Conservation (phyloP, 306 rosid genomes). For the Dryas octopetala region DNA sequence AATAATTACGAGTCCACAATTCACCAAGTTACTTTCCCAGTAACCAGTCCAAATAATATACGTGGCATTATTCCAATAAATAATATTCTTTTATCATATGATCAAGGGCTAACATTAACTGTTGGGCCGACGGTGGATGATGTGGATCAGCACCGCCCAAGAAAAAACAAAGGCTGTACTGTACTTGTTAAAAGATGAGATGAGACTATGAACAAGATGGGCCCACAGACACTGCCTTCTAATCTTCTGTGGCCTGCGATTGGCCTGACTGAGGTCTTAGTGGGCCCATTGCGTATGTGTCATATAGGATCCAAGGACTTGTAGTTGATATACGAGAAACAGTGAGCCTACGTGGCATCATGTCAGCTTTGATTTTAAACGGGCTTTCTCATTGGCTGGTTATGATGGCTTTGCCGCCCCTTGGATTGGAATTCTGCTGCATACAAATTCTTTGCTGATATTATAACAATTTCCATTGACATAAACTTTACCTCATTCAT, state of each 20-base stretch:
- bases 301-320: background rate
- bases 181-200: background rate
- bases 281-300: background rate
- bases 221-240: conserved; percentile 3
- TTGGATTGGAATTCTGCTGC: background rate
- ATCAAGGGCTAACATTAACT: conserved; percentile 2
- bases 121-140: background rate
- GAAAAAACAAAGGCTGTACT: background rate
- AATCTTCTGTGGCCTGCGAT: background rate
- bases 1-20: too few species aligned
- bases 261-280: background rate
- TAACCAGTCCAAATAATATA: too few species aligned
- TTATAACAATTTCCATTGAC: background rate
- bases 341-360: conserved; percentile 18
- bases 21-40: too few species aligned
- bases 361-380: conserved; percentile 8
- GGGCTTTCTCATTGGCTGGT: conserved; percentile 9
- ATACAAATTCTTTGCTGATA: background rate
- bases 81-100: background rate
- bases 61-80: too few species aligned
- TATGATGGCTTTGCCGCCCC: background rate
- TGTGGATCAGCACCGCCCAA: conserved; percentile 18
- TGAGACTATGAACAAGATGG: background rate
- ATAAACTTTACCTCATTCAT: too few species aligned
- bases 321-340: background rate